Percentiles rank a stretch among this genome's conserved stretches.
Evolutionary conservation across 2,329 filamentous ascomycete species (phyloP).

Genomic region (Fusarium heterosporum): DNA sequence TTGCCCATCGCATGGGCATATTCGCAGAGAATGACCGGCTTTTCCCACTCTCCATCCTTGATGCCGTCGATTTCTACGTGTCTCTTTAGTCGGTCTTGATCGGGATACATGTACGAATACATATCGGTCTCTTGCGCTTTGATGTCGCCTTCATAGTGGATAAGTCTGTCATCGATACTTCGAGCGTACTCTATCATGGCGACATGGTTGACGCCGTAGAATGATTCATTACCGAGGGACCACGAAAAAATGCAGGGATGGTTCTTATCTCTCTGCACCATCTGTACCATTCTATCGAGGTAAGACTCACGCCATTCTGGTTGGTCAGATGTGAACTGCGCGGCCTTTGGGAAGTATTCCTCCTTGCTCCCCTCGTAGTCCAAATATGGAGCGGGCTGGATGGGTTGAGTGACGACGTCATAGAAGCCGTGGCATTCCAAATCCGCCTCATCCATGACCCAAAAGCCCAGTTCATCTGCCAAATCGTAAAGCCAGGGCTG

Average conservation of each 20-base stretch:
- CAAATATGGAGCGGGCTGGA: constrained; percentile 10
- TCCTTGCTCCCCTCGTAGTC: constrained; percentile 25
- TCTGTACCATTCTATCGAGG: constrained; percentile 14
- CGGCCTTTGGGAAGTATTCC: constrained; percentile 21
- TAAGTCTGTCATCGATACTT: constrained; percentile 6
- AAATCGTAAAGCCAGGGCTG: constrained; percentile 17
- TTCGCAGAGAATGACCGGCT: constrained; percentile 19
- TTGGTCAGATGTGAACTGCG: constrained; percentile 13
- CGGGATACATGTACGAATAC: constrained; percentile 25
- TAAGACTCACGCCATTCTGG: constrained; percentile 6
- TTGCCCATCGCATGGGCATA: constrained; percentile 17
- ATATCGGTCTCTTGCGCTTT: constrained; percentile 22
- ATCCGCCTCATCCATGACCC: constrained; percentile 26
- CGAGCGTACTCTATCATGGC: constrained; percentile 24
- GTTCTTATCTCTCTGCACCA: constrained; percentile 21
- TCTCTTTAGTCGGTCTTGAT: constrained; percentile 7
- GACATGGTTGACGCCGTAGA: constrained; percentile 12
- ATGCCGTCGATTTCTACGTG: constrained; percentile 12
- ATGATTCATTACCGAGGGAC: constrained; percentile 19
- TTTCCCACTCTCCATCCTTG: constrained; percentile 6
- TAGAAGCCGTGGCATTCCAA: constrained; percentile 15
- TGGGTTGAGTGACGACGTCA: constrained; percentile 14
- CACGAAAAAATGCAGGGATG: constrained; percentile 18
- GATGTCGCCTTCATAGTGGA: constrained; percentile 21
- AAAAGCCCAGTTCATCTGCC: constrained; percentile 16